phyloP scores from a whole-genome alignment of 352 stramenopile genomes.

The Pythium monospermum region DNA sequence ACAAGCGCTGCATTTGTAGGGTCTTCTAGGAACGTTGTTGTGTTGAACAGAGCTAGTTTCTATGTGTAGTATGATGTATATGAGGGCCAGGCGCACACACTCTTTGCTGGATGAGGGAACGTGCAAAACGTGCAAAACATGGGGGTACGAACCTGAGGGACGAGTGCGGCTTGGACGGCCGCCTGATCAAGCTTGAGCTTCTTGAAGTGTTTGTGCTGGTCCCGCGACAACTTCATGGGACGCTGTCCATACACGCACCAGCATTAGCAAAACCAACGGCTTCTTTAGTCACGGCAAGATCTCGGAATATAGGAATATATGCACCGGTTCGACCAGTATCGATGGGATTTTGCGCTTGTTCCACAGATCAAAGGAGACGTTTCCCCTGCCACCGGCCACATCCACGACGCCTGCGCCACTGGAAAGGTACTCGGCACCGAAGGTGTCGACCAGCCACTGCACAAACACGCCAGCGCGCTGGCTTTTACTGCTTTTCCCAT shows the following conservation, averaged over 20 bases:
- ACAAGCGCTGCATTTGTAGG: constrained; percentile 48
- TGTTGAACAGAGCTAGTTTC: constrained; percentile 56
- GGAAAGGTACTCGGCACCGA: constrained; percentile 43
- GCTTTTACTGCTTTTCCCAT: constrained; percentile 69
- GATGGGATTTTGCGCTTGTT: constrained; percentile 68
- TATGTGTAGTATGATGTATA: constrained; percentile 7
- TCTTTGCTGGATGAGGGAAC: background rate
- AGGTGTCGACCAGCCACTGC: constrained; percentile 72
- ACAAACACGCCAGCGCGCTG: constrained; percentile 67
- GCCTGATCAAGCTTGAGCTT: constrained; percentile 45
- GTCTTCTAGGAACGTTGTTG: constrained; percentile 48
- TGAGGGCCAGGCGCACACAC: background rate
- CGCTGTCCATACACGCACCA: constrained; percentile 27
- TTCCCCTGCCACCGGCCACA: constrained; percentile 72
- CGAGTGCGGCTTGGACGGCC: constrained; percentile 24
- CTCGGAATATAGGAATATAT: too few species aligned
- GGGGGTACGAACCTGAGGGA: constrained; percentile 39
- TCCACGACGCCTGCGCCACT: constrained; percentile 66
- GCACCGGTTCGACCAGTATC: constrained; percentile 79
- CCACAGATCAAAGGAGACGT: constrained; percentile 83
- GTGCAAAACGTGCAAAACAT: background rate
- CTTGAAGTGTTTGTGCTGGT: constrained; percentile 69
- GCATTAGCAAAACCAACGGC: too few species aligned
- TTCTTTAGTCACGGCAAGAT: too few species aligned
- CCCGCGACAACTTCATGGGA: constrained; percentile 62